Conservation (phyloP, 495 filamentous ascomycete species). For the Baudoinia panamericana region DNA sequence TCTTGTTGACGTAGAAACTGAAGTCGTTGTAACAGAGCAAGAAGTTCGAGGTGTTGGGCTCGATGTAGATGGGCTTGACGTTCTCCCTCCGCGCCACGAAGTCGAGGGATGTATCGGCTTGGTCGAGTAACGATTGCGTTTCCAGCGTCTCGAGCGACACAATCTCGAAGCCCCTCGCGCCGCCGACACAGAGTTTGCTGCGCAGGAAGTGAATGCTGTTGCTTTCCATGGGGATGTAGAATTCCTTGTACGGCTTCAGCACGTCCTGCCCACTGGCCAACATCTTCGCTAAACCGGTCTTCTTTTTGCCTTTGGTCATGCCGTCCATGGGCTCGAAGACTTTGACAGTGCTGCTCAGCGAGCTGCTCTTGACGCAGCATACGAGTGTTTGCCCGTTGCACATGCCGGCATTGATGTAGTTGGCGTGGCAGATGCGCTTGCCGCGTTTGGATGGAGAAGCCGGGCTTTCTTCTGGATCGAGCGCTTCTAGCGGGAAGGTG, state of each 20-base stretch:
- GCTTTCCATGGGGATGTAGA: constrained; percentile 94
- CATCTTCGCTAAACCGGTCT: constrained; percentile 86
- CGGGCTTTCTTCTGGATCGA: constrained; percentile 63
- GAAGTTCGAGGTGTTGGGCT: constrained; percentile 91
- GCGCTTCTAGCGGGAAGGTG: constrained; percentile 74
- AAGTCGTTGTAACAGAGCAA: constrained; percentile 96
- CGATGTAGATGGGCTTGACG: constrained; percentile 93
- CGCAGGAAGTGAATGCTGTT: constrained; percentile 94
- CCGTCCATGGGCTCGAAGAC: constrained; percentile 94
- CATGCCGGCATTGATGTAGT: constrained; percentile 95
- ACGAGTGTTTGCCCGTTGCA: constrained; percentile 89
- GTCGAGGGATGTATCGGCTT: constrained; percentile 94
- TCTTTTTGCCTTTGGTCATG: constrained; percentile 74
- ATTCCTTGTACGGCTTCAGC: constrained; percentile 95
- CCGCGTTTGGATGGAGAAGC: constrained; percentile 59
- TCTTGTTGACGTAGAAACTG: constrained; percentile 96
- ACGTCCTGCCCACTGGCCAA: constrained; percentile 88
- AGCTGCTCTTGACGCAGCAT: constrained; percentile 82
- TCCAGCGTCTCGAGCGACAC: constrained; percentile 94
- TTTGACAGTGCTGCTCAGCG: constrained; percentile 87
- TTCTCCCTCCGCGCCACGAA: constrained; percentile 78
- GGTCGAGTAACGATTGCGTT: constrained; percentile 91
- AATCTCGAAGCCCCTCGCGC: constrained; percentile 89
- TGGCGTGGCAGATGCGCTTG: constrained; percentile 96
- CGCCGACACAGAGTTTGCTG: constrained; percentile 91